Conservation (phyloP, 2,329 filamentous ascomycete genomes). For the Rhytidhysteron rufulum region DNA sequence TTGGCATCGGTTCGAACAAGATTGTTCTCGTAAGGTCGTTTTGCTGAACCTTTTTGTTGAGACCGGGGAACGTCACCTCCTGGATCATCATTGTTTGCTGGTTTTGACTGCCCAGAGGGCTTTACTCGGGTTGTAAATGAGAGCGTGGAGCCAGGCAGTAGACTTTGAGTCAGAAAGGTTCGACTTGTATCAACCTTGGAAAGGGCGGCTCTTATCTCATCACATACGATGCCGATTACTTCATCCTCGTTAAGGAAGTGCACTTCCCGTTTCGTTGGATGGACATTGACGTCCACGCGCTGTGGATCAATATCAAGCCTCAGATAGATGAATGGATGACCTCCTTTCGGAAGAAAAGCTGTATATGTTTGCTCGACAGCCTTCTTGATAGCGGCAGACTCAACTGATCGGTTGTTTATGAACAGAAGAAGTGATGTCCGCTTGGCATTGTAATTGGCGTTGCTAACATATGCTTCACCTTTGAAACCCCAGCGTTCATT, state of each 20-base stretch:
- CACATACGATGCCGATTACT: conserved; percentile 82
- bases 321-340: conserved; percentile 90
- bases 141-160: conserved; percentile 51
- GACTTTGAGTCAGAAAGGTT: conserved; percentile 88
- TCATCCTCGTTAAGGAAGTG: conserved; percentile 98
- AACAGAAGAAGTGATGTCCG: conserved; percentile 84
- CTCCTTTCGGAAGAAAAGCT: conserved; percentile 83
- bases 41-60: conserved; percentile 18
- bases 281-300: conserved; percentile 93
- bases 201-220: conserved; percentile 71
- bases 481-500: conserved; percentile 82
- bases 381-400: conserved; percentile 83
- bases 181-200: conserved; percentile 88
- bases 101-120: conserved; percentile 25
- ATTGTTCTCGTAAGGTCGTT: conserved; percentile 71
- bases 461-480: conserved; percentile 76
- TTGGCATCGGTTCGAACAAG: conserved; percentile 86
- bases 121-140: conserved; percentile 39
- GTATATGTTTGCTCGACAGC: conserved; percentile 87
- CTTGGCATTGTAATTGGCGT: conserved; percentile 92
- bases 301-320: conserved; percentile 89
- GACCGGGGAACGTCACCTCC: conserved; percentile 29
- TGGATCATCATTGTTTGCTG: conserved; percentile 18
- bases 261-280: conserved; percentile 94
- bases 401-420: conserved; percentile 93